Percentiles rank a stretch among this genome's conserved stretches.
These are phyloP conservation scores for Mayamaea pseudoterrestris DNA, from an alignment of 108 stramenopile species.

Conservation along the genomic window DNA sequence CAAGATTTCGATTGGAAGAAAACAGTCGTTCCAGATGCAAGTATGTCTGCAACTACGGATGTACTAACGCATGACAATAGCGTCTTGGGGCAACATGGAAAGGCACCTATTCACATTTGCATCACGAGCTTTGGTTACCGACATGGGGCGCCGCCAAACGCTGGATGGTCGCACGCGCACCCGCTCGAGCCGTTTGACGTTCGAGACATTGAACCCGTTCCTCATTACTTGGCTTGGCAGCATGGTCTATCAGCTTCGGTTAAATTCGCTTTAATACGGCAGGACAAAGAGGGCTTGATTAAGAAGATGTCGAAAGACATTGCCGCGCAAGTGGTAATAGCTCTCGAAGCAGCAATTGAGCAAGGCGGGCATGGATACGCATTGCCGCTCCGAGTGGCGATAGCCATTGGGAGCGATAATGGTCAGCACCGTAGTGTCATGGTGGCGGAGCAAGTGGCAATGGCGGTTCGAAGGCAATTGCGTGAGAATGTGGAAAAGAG, in stretches of 20 bases:
- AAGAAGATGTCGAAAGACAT: constrained; percentile 20
- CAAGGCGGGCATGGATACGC: constrained; percentile 65
- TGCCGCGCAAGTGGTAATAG: constrained; percentile 26
- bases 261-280: constrained; percentile 39
- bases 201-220: constrained; percentile 43
- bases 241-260: constrained; percentile 55
- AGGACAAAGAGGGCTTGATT: constrained; percentile 1
- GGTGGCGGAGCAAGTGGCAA: constrained; percentile 29
- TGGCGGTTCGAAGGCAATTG: constrained; percentile 20
- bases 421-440: constrained; percentile 77
- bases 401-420: constrained; percentile 52
- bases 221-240: constrained; percentile 41
- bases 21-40: neutral
- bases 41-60: neutral
- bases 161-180: constrained; percentile 43
- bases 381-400: constrained; percentile 53
- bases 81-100: constrained; percentile 40
- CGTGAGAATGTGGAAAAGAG: constrained; percentile 13
- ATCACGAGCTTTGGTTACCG: constrained; percentile 64
- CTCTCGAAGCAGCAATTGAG: constrained; percentile 42
- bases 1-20: constrained; percentile 60
- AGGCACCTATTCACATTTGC: constrained; percentile 68
- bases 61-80: constrained; percentile 6
- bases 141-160: constrained; percentile 52
- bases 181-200: constrained; percentile 48